Evolutionary conservation across 441 rosid species (phyloP).

Genomic region (Adansonia gregorii): DNA sequence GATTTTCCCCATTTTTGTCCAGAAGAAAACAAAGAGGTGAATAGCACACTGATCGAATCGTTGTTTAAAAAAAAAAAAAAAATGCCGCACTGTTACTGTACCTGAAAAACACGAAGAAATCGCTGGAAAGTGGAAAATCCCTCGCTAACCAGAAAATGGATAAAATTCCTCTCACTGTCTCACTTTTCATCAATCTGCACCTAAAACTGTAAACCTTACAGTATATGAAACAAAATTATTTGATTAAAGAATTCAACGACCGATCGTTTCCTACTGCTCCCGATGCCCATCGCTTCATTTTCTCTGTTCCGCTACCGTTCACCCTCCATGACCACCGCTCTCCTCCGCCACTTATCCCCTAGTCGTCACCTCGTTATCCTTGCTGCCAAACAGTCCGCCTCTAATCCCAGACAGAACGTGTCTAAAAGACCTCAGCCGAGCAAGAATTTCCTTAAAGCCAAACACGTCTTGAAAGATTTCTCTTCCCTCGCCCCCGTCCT

Average conservation of each 20-base stretch:
- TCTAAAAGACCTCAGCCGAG: constrained; percentile 50
- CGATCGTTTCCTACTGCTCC: not conserved
- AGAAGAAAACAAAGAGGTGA: too few relatives aligned
- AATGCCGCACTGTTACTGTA: not conserved
- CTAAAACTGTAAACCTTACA: too few relatives aligned
- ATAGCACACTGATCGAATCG: too few relatives aligned
- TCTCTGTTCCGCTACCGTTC: constrained; percentile 58
- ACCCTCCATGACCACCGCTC: constrained; percentile 32
- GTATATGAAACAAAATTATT: not conserved
- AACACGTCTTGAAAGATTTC: constrained; percentile 50
- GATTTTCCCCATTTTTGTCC: not conserved
- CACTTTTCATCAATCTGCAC: not conserved
- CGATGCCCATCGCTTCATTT: constrained; percentile 57
- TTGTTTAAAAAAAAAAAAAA: not conserved
- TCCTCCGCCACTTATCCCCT: constrained; percentile 47
- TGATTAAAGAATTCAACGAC: not conserved
- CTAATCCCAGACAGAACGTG: constrained; percentile 37
- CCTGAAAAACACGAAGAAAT: not conserved
- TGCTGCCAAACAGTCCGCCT: constrained; percentile 41
- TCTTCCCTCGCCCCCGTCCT: constrained; percentile 67
- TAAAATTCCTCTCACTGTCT: not conserved
- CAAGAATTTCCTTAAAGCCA: constrained; percentile 71
- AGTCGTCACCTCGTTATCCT: constrained; percentile 33
- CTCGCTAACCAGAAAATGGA: constrained; percentile 5
- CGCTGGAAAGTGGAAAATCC: not conserved